Evolutionary conservation across 2,329 filamentous ascomycete species (phyloP).

Genomic region (Talaromyces sp.): DNA sequence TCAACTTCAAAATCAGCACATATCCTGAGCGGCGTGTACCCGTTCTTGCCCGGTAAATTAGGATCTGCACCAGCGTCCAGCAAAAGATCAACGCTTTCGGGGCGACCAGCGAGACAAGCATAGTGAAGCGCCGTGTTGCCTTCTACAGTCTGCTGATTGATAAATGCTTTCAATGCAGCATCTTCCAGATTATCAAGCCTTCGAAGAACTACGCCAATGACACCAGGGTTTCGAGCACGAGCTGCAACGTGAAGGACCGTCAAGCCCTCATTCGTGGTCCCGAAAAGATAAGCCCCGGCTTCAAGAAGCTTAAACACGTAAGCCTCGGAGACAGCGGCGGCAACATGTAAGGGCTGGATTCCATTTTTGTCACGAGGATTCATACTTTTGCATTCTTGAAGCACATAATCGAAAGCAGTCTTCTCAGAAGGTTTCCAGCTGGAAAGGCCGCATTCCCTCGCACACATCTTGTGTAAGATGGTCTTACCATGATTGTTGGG

Average conservation of each 20-base stretch:
- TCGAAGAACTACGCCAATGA: conserved; percentile 17
- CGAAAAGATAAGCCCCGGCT: conserved; percentile 19
- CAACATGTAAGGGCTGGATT: conserved; percentile 20
- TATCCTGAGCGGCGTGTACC: conserved; percentile 9
- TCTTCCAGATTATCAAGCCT: not conserved
- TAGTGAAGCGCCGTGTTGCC: conserved; percentile 21
- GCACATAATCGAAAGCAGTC: conserved; percentile 15
- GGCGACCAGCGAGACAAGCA: conserved; percentile 18
- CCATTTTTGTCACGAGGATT: conserved; percentile 14
- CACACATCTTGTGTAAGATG: conserved; percentile 8
- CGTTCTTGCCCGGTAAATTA: conserved; percentile 3
- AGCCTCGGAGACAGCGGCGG: conserved; percentile 18
- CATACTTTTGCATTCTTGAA: conserved; percentile 18
- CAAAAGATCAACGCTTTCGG: conserved; percentile 6
- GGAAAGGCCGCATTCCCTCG: not conserved
- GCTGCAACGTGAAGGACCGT: conserved; percentile 21
- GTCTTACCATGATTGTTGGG: conserved; percentile 9
- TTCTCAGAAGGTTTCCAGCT: not conserved
- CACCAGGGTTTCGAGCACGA: conserved; percentile 17
- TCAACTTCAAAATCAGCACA: conserved; percentile 14
- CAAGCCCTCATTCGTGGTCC: conserved; percentile 18
- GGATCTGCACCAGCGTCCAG: conserved; percentile 6
- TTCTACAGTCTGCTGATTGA: conserved; percentile 18
- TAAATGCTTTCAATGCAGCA: conserved; percentile 5
- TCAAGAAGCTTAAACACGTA: conserved; percentile 19